Evolutionary conservation across 2,329 filamentous ascomycete species (phyloP).

Genomic region (Penicillium sp.): DNA sequence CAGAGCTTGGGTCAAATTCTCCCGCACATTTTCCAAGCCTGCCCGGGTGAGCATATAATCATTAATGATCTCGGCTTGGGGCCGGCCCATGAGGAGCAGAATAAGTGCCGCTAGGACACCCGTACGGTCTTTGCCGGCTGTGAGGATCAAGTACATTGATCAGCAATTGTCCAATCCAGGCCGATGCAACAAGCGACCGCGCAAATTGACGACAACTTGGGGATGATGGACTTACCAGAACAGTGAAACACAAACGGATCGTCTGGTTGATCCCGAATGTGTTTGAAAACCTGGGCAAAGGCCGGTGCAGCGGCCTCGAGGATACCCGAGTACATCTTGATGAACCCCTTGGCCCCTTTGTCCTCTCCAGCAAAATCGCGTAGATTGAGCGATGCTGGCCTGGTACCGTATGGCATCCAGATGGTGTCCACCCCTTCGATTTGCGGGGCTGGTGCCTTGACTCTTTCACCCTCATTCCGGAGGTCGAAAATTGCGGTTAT

Average conservation of each 20-base stretch:
- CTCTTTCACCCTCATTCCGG: slow-evolving; percentile 55
- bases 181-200: background rate
- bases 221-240: slow-evolving; percentile 28
- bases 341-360: slow-evolving; percentile 64
- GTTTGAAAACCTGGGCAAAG: slow-evolving; percentile 62
- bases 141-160: slow-evolving; percentile 24
- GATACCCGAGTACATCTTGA: slow-evolving; percentile 68
- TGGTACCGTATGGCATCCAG: slow-evolving; percentile 53
- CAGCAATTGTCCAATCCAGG: background rate
- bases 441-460: slow-evolving; percentile 50
- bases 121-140: slow-evolving; percentile 77
- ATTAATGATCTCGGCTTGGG: slow-evolving; percentile 58
- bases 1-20: slow-evolving; percentile 22
- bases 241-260: slow-evolving; percentile 69
- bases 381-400: slow-evolving; percentile 30
- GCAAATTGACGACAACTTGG: background rate
- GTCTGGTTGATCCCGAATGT: slow-evolving; percentile 54
- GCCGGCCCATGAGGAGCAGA: slow-evolving; percentile 63
- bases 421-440: slow-evolving; percentile 60
- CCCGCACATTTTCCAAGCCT: slow-evolving; percentile 28
- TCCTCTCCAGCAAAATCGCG: slow-evolving; percentile 49
- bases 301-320: slow-evolving; percentile 63
- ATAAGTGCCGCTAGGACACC: slow-evolving; percentile 71
- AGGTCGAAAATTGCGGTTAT: slow-evolving; percentile 71
- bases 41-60: slow-evolving; percentile 60